phyloP scores from a whole-genome alignment of 1,139 yeast species.

The Pichia sp. region DNA sequence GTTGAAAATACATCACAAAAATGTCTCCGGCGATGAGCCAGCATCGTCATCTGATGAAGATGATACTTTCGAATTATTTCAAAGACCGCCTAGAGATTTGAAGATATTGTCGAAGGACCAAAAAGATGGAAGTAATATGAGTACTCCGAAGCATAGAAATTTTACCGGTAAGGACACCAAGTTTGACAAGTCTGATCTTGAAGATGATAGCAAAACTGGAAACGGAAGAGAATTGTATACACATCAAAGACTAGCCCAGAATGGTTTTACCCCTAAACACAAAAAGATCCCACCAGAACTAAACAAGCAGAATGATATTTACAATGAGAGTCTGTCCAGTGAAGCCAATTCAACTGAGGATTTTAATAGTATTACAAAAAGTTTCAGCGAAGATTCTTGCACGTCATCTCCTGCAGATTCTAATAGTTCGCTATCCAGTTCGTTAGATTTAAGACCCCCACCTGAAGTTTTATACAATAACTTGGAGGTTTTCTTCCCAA shows the following conservation, averaged over 20 bases:
- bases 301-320: neutral
- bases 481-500: constrained; percentile 86
- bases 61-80: constrained; percentile 1
- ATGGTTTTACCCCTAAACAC: neutral
- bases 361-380: neutral
- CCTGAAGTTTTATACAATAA: constrained; percentile 91
- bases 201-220: neutral
- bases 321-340: neutral
- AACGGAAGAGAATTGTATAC: neutral
- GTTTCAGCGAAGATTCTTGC: neutral
- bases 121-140: neutral
- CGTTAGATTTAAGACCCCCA: constrained; percentile 78
- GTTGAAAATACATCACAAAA: neutral
- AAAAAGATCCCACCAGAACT: neutral
- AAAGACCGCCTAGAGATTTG: constrained; percentile 1
- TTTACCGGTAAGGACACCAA: neutral
- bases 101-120: neutral
- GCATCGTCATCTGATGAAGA: constrained; percentile 3
- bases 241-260: neutral
- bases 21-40: neutral
- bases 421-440: constrained; percentile 8
- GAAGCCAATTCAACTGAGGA: constrained; percentile 1
- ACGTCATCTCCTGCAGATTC: neutral
- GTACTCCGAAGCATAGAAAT: neutral
- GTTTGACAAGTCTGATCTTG: neutral